Base-by-base conservation (phyloP, 345 rosid genomes). In the Zanthoxylum bungeanum region DNA sequence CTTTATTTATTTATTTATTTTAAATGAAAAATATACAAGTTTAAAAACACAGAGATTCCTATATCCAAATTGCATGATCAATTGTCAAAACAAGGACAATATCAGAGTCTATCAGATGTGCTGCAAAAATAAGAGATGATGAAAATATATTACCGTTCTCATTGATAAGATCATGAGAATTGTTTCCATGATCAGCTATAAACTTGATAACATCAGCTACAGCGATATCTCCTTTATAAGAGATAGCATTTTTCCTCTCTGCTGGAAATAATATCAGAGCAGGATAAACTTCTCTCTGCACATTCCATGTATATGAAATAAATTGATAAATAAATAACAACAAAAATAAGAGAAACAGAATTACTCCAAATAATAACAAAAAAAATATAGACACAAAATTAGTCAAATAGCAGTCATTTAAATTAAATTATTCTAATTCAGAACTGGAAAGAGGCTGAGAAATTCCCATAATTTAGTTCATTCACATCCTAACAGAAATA, bases 211-310 rank as follows among this genome's bases (percentile, higher is more conserved):
- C 64, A 79, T 89, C 85, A 73, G 89, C 75, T 50, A 95, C 92
- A 39, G 90, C 77, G 50, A 82, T 71, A 69, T 89, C 91, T 71
- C 99, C 99, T 66, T 80, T 77, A 76, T 85, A 94, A 39, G 86
- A 69, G 68, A 88, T 33, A 49, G 83, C 80, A 31, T 74, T 73
- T 81, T 85, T 86, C 65, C 80, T 83, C 73, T 85, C 90, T 16
- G 91, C 91, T 52, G 98, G 98, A 83, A 92, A 94, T 50, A 94
- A 77, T 74, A 89, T 50, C 71, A 94, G 80, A 76, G 91, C 62
- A 60, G 98, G 98, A 88, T 84, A 94, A 59, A 86, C 84, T 75
- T 92, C 97, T 74, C 89, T 85, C 98, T 94, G 93, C 88, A 84
- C 17, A 33, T 33, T 42, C 70, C 57, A 77, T 16, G 67, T 44